Conservation (phyloP, 2,329 filamentous ascomycete species). For the Albifimbria verrucaria region DNA sequence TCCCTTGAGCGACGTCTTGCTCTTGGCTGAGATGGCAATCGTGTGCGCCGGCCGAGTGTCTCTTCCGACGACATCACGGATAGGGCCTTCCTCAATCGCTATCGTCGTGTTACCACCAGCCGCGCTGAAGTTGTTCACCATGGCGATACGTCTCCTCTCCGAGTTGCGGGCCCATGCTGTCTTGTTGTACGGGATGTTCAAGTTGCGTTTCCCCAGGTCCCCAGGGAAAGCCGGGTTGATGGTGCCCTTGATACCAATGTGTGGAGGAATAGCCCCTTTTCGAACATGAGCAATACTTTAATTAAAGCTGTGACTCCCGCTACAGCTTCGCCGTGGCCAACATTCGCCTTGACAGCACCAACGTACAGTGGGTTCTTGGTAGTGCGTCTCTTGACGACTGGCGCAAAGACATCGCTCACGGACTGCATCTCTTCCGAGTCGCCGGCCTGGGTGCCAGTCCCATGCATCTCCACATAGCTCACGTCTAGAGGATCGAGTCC, state of each 20-base stretch:
- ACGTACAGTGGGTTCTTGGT: slow-evolving; percentile 53
- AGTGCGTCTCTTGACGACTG: slow-evolving; percentile 25
- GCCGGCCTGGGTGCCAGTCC: slow-evolving; percentile 84
- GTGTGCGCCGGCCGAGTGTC: slow-evolving; percentile 31
- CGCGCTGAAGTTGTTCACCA: background rate
- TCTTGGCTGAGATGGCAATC: slow-evolving; percentile 6
- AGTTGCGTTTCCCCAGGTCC: slow-evolving; percentile 31
- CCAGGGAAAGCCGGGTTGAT: slow-evolving; percentile 44
- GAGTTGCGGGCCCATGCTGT: slow-evolving; percentile 37
- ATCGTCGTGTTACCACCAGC: background rate
- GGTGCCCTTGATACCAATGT: slow-evolving; percentile 50
- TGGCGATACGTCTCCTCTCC: background rate
- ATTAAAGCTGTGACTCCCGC: slow-evolving; percentile 51
- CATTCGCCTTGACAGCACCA: slow-evolving; percentile 62
- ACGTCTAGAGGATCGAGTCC: slow-evolving; percentile 74
- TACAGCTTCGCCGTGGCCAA: slow-evolving; percentile 63
- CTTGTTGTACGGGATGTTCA: slow-evolving; percentile 52
- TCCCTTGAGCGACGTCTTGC: slow-evolving; percentile 17
- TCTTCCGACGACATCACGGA: slow-evolving; percentile 23
- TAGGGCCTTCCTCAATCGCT: background rate
- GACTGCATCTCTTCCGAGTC: slow-evolving; percentile 81
- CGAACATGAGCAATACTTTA: slow-evolving; percentile 53
- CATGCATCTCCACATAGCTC: slow-evolving; percentile 88
- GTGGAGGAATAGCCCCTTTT: slow-evolving; percentile 47
- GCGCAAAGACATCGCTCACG: slow-evolving; percentile 58